phyloP scores from a whole-genome alignment of 148 eudicot genomes.

The Chenopodium formosanum region DNA sequence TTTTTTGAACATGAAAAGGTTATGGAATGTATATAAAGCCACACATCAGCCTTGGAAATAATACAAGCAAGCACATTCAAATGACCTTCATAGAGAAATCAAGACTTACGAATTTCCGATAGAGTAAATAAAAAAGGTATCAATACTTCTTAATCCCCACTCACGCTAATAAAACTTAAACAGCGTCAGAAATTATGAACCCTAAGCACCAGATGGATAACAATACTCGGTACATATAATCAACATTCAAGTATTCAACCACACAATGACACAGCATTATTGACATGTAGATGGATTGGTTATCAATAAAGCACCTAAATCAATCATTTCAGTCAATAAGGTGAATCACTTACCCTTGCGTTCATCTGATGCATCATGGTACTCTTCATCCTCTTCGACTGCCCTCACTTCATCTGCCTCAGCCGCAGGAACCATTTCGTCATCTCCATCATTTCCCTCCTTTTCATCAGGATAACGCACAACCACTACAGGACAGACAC shows the following conservation, averaged over 20 bases:
- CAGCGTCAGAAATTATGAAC: not conserved
- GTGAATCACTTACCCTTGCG: constrained; percentile 47
- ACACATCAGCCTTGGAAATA: not conserved
- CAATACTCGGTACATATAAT: not conserved
- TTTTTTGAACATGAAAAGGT: not conserved
- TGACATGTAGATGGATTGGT: not conserved
- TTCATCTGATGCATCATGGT: constrained; percentile 69
- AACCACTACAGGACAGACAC: constrained; percentile 91
- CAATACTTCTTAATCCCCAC: not conserved
- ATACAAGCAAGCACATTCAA: not conserved
- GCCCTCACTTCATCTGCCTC: constrained; percentile 38
- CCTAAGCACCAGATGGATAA: not conserved
- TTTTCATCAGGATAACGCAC: constrained; percentile 87
- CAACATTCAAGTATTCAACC: constrained; percentile 6
- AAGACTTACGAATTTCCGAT: not conserved
- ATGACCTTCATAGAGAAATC: not conserved
- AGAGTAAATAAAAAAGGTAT: not conserved
- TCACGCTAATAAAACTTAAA: not conserved
- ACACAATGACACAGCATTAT: not conserved
- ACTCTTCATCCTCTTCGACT: constrained; percentile 55
- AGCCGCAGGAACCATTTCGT: constrained; percentile 45
- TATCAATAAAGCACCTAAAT: not conserved
- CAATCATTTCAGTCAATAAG: not conserved
- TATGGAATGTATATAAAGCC: not conserved
- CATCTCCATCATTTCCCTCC: constrained; percentile 47